Evolutionary conservation across 345 rosid genomes (phyloP), one percentile per base, ranked within the genome.

Genomic region (Cardiospermum halicacabum): DNA sequence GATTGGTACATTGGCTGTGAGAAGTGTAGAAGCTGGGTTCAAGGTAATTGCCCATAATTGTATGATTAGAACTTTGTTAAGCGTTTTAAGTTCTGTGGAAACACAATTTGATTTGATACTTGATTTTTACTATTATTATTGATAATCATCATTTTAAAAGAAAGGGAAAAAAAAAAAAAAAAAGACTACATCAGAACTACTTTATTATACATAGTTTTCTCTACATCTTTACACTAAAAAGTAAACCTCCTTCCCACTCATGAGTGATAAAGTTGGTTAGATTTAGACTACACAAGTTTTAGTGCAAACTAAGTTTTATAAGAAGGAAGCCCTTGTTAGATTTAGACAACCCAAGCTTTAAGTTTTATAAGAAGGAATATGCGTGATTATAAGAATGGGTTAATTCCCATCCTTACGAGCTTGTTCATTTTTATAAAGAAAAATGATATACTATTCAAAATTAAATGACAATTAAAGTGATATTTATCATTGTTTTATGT

Each of bases 1-100:
- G 63, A 88, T 94, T 69, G 99, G 99, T 64, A 91, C 99, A 22
- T 71, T 94, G 83, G 97, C 96, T 61, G 58, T 69, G 37, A 89
- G 89, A 78, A 91, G 95, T 83, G 84, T 91, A 58, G 85, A 78
- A 62, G 83, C 76, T 37, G 97, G 99, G 43, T 88, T 75, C 72
- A 91, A 84, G 92, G 95, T 94, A 75, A 66, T 32, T 53, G 57
- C 31, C n/a, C n/a, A n/a, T n/a, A 53, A 53, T 24, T 2, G 13
- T 53, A 51, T 30, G 16, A 30, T 53, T 27, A 55, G 30, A 32
- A 51, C 15, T 54, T 59, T 24, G 16, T 2, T 43, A 8, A 15
- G 11, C 9, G 2, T 27, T 25, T 67, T 55, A 21, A 30, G 13
- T 61, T 30, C 22, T 21, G 45, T 55, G 55, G 59, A 45, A 45